Conservation (phyloP, 495 filamentous ascomycete genomes). For the Podospora conica region DNA sequence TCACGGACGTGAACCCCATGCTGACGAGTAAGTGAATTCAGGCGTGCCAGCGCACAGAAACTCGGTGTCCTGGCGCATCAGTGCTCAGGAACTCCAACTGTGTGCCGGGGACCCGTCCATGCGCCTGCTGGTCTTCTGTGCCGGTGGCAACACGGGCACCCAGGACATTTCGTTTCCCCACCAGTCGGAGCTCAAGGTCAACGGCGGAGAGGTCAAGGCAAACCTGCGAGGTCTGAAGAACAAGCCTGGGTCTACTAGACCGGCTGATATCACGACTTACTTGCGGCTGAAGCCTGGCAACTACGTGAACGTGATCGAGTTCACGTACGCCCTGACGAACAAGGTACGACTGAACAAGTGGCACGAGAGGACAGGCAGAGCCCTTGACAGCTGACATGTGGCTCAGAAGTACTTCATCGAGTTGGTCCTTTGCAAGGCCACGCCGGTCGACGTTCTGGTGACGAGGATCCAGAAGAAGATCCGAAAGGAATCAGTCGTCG, state of each 20-base stretch:
- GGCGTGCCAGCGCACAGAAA: constrained; percentile 58
- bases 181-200: constrained; percentile 87
- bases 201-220: constrained; percentile 76
- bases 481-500: constrained; percentile 69
- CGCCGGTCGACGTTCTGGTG: constrained; percentile 68
- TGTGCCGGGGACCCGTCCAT: constrained; percentile 49
- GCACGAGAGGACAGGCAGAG: background rate
- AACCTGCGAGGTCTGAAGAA: constrained; percentile 93
- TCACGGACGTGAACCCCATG: background rate
- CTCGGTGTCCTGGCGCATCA: constrained; percentile 47
- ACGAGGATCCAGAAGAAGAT: constrained; percentile 65
- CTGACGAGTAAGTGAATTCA: constrained; percentile 21
- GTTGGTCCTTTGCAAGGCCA: constrained; percentile 65
- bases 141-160: constrained; percentile 48
- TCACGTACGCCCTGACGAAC: constrained; percentile 88
- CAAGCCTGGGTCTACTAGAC: constrained; percentile 86
- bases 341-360: constrained; percentile 51
- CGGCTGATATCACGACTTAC: constrained; percentile 78
- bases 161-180: constrained; percentile 84
- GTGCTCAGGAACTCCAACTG: constrained; percentile 42
- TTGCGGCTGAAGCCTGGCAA: constrained; percentile 58
- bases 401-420: constrained; percentile 70
- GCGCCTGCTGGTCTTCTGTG: constrained; percentile 77
- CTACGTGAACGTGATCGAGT: constrained; percentile 68
- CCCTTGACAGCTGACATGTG: constrained; percentile 2